phyloP scores from a whole-genome alignment of 2,329 filamentous ascomycete species.

The Aspergillus quadricinctus region DNA sequence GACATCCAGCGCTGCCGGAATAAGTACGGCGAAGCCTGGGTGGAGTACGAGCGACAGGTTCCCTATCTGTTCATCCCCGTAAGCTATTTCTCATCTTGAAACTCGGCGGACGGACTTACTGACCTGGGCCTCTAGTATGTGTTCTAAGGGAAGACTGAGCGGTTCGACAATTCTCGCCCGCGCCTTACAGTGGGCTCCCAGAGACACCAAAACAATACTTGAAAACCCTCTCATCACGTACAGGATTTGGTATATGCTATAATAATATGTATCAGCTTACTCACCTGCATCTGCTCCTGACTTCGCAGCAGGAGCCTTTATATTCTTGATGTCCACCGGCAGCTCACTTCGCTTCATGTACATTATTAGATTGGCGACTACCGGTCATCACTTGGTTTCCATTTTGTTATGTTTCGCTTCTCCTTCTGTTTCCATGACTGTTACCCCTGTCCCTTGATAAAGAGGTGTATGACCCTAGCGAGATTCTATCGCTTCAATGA shows the following conservation, averaged over 20 bases:
- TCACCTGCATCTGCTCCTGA: neutral
- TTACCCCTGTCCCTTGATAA: neutral
- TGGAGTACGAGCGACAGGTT: conserved; percentile 72
- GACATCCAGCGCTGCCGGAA: conserved; percentile 71
- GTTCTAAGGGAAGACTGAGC: conserved; percentile 22
- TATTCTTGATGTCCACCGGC: neutral
- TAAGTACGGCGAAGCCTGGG: conserved; percentile 80
- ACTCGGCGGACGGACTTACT: conserved; percentile 1
- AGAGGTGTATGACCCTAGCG: neutral
- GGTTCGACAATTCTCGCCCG: neutral
- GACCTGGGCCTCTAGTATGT: conserved; percentile 22
- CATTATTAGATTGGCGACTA: conserved; percentile 19
- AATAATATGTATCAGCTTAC: neutral
- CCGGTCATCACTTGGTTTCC: neutral
- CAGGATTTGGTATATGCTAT: neutral
- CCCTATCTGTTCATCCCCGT: conserved; percentile 81
- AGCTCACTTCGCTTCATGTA: conserved; percentile 19
- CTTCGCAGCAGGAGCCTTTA: neutral
- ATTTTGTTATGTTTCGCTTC: conserved; percentile 4
- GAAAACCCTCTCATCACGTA: neutral
- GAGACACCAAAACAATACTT: neutral
- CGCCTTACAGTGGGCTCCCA: neutral
- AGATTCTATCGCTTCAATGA: neutral
- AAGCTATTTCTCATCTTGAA: conserved; percentile 21
- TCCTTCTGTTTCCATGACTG: neutral